Evolutionary conservation across 2,329 filamentous ascomycete genomes (phyloP).

Genomic region (Aspergillus tanneri): DNA sequence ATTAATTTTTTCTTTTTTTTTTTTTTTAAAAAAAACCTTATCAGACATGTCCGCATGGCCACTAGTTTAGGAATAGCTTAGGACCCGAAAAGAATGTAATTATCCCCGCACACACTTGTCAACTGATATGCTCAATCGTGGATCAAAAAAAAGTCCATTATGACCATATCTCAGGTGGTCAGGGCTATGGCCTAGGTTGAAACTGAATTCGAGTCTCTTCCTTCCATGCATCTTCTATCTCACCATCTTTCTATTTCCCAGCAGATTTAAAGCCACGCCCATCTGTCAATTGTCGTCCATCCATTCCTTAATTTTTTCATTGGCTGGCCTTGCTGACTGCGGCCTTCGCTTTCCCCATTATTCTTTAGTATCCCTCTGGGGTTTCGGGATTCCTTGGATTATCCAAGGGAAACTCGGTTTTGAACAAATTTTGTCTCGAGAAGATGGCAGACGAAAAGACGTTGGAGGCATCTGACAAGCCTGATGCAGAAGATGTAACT

Average conservation of each 20-base stretch:
- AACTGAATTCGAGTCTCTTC: background rate
- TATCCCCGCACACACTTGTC: conserved; percentile 9
- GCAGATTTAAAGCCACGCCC: background rate
- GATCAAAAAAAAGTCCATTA: conserved; percentile 1
- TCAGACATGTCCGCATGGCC: background rate
- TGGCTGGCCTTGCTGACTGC: background rate
- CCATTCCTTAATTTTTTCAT: background rate
- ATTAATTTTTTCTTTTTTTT: too few relatives aligned
- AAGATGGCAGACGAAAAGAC: conserved; percentile 4
- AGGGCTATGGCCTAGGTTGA: conserved; percentile 3
- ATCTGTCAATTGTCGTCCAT: background rate
- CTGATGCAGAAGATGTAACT: background rate
- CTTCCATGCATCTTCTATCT: conserved; percentile 1
- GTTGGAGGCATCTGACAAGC: background rate
- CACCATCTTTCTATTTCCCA: background rate
- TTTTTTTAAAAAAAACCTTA: too few relatives aligned
- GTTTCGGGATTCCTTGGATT: too few relatives aligned
- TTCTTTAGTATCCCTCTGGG: too few relatives aligned
- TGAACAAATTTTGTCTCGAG: background rate
- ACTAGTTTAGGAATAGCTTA: background rate
- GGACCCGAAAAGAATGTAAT: background rate
- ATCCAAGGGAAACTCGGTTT: background rate
- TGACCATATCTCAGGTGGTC: conserved; percentile 8
- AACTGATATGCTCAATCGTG: conserved; percentile 4
- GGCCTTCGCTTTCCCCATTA: background rate